Conservation (phyloP, 2,329 filamentous ascomycete genomes). For the Cladophialophora carrionii region DNA sequence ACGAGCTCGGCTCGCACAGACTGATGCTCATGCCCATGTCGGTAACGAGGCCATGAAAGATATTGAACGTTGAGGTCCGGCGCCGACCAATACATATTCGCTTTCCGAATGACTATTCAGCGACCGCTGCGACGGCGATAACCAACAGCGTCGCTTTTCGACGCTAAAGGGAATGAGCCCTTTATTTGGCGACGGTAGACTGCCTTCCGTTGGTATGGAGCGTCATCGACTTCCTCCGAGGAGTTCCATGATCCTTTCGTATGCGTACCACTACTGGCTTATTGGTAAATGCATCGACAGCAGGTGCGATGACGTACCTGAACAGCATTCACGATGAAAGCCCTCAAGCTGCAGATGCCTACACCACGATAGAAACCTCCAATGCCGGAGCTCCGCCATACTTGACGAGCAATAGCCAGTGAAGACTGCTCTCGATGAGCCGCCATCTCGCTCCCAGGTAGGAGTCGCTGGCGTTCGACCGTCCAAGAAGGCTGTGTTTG, state of each 20-base stretch:
- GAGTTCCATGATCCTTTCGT: slow-evolving; percentile 78
- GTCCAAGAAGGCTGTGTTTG: slow-evolving; percentile 65
- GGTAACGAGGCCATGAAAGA: slow-evolving; percentile 29
- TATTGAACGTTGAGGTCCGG: slow-evolving; percentile 16
- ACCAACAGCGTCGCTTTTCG: background rate
- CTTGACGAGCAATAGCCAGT: slow-evolving; percentile 65
- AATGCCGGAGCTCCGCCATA: slow-evolving; percentile 67
- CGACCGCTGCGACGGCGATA: background rate
- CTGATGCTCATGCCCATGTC: slow-evolving; percentile 5
- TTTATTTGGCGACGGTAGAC: background rate
- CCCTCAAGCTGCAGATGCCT: slow-evolving; percentile 78
- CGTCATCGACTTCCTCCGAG: slow-evolving; percentile 19
- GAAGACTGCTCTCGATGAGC: slow-evolving; percentile 51
- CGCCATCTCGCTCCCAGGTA: slow-evolving; percentile 38
- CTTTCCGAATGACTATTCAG: background rate
- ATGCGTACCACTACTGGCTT: slow-evolving; percentile 73
- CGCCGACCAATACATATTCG: background rate
- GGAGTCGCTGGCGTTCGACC: slow-evolving; percentile 36
- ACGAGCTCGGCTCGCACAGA: slow-evolving; percentile 10
- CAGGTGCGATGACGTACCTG: slow-evolving; percentile 50
- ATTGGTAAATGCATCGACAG: slow-evolving; percentile 19
- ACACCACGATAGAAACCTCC: slow-evolving; percentile 73
- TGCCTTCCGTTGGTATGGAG: background rate
- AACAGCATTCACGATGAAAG: slow-evolving; percentile 92
- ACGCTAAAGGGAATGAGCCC: background rate